A percentile compares a stretch with the other conserved stretches of the same genome.
These are phyloP conservation scores for Quercus rubra DNA, from an alignment of 306 rosid genomes.

Conservation along the genomic window DNA sequence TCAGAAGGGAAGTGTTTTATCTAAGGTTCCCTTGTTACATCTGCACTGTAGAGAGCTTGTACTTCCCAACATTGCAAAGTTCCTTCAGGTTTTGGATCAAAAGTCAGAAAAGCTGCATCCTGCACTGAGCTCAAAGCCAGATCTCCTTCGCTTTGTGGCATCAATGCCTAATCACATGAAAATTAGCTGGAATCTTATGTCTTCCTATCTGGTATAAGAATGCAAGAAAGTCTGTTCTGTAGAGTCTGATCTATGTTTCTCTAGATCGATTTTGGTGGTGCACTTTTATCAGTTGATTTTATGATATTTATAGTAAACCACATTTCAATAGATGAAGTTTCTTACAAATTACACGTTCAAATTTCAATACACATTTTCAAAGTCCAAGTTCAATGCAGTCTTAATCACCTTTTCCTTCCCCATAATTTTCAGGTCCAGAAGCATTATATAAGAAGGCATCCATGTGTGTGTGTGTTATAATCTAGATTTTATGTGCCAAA, in stretches of 20 bases:
- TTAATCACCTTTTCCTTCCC: not conserved
- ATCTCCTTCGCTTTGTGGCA: slow-evolving; percentile 82
- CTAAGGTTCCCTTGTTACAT: slow-evolving; percentile 89
- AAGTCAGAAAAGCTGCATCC: slow-evolving; percentile 32
- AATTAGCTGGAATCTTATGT: slow-evolving; percentile 98
- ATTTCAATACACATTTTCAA: not conserved
- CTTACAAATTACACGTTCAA: not conserved
- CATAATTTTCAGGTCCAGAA: not conserved
- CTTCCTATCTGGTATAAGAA: slow-evolving; percentile 70
- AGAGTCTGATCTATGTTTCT: not conserved
- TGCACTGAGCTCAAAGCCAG: slow-evolving; percentile 38
- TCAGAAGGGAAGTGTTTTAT: slow-evolving; percentile 93
- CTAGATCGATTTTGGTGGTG: not conserved
- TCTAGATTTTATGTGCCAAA: too few species aligned
- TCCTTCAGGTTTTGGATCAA: slow-evolving; percentile 45
- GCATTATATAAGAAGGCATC: not conserved
- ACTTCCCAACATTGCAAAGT: slow-evolving; percentile 80
- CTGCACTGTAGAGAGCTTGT: slow-evolving; percentile 81
- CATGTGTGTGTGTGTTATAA: too few species aligned
- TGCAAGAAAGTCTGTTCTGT: not conserved
- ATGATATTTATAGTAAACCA: not conserved
- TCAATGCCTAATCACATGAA: slow-evolving; percentile 93
- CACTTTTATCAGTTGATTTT: not conserved
- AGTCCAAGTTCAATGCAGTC: not conserved
- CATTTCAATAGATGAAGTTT: not conserved